Base-by-base conservation (phyloP, 805 yeast species). In the Teunomyces funiuensis region DNA sequence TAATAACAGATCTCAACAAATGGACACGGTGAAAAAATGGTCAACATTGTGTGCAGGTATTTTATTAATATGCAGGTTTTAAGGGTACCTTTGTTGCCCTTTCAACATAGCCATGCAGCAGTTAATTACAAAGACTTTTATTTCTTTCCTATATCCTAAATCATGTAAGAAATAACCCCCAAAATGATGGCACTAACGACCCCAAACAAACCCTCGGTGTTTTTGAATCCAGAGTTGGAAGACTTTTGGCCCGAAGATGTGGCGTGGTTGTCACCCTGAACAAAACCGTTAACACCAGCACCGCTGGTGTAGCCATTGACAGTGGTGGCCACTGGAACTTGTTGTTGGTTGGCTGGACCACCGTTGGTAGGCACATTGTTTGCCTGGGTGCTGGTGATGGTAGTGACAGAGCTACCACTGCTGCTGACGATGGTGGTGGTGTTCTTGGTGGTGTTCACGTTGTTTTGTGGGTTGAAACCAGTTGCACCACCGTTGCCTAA, bases 401-500 rank as follows among this genome's bases (percentile, higher is more conserved):
- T 31, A 8, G 37, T 16, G n/a, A 33, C 28, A 5, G 16, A 5
- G 14, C 18, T 23, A n/a, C 37, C 37, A 22, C 37, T 25, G 37
- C 28, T 33, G 25, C 22, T 27, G 16, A 26, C 17, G 28, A 34
- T 28, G 17, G 43, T 36, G 26, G 39, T 19, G 9, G 45, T 27
- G 25, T 40, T 33, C n/a, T 29, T 34, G 20, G 41, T 29, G 10
- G 36, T 33, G 33, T 20, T 27, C 18, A 37, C 48, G 36, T 50
- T 57, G 43, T 66, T 63, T 37, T 74, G 69, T 13, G 82, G 80
- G 52, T 86, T 75, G 37, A 79, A 66, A 8, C 97, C 97, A 20
- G 82, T 69, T 22, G 82, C 86, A 22, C 74, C 80, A n/a, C 61
- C 55, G 31, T 78, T 71, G 10, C 79, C 85, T 45, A 89, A 64